These are phyloP conservation scores for Vigna reflexopilosa DNA, from an alignment of 306 rosid species.

Conservation along the genomic window DNA sequence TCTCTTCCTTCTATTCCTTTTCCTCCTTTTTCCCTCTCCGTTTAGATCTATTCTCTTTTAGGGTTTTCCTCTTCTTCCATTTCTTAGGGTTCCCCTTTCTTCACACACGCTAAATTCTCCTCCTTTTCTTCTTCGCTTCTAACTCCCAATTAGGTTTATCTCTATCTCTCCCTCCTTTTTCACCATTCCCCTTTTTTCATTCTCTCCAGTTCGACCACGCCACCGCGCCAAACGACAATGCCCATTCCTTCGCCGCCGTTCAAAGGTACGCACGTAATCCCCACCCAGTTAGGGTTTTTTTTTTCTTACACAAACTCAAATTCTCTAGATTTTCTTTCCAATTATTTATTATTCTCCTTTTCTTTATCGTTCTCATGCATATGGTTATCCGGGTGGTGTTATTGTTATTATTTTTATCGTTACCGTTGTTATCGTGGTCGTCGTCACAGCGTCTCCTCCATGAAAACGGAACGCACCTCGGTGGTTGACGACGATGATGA, in stretches of 20 bases:
- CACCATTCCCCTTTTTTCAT: background rate
- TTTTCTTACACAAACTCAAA: background rate
- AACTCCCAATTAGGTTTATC: conserved; percentile 58
- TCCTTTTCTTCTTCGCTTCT: conserved; percentile 16
- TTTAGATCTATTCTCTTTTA: conserved; percentile 58
- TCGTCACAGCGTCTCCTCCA: conserved; percentile 39
- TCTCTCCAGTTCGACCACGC: conserved; percentile 45
- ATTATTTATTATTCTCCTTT: background rate
- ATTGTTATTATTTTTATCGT: background rate
- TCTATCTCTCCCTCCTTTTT: conserved; percentile 43
- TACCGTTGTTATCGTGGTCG: background rate
- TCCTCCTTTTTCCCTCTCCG: background rate
- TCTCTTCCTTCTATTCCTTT: conserved; percentile 10
- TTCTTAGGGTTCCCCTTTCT: conserved; percentile 58
- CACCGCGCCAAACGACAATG: conserved; percentile 53
- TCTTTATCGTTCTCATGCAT: too few species aligned
- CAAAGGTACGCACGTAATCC: conserved; percentile 58
- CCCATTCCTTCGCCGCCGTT: conserved; percentile 62
- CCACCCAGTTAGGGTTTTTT: conserved; percentile 59
- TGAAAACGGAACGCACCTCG: background rate
- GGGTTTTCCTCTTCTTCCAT: conserved; percentile 44
- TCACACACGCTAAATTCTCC: conserved; percentile 47
- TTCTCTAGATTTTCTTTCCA: background rate
- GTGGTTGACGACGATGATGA: background rate
- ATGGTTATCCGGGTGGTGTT: too few species aligned